Percentiles rank a stretch among this genome's conserved stretches.
Conservation (phyloP, 139 green algal genomes). For the Pleodorina starrii region DNA sequence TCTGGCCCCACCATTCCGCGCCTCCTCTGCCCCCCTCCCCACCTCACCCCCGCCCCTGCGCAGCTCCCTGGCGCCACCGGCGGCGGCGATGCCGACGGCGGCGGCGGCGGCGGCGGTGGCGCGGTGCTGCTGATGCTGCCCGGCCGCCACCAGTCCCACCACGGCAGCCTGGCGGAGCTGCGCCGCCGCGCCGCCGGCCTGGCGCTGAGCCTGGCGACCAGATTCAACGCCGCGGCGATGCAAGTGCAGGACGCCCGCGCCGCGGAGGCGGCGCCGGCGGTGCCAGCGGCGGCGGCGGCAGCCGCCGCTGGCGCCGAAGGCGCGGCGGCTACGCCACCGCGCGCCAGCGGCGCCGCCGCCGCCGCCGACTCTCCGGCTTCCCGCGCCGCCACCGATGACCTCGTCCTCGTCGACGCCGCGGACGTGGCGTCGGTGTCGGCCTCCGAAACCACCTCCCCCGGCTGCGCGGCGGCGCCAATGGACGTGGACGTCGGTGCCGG, state of each 20-base stretch:
- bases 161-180: constrained; percentile 2
- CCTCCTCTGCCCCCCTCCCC: neutral
- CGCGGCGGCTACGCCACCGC: neutral
- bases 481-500: neutral
- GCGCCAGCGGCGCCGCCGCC: neutral
- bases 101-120: neutral
- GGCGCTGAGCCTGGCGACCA: neutral
- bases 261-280: constrained; percentile 29
- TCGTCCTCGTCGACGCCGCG: constrained; percentile 55
- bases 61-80: too few species aligned
- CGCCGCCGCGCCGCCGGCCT: constrained; percentile 9
- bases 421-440: neutral
- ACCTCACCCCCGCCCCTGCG: neutral
- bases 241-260: constrained; percentile 29
- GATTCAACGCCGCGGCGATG: constrained; percentile 22
- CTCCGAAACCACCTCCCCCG: neutral
- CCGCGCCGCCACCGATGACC: constrained; percentile 39
- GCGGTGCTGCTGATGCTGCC: neutral
- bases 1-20: neutral
- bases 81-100: neutral
- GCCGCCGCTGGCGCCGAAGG: neutral
- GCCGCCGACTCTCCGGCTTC: constrained; percentile 1
- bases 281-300: neutral
- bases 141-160: neutral
- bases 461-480: neutral